Percentiles rank a stretch among this genome's conserved stretches.
phyloP scores from a whole-genome alignment of 345 rosid genomes.

The Eucalyptus marginata region DNA sequence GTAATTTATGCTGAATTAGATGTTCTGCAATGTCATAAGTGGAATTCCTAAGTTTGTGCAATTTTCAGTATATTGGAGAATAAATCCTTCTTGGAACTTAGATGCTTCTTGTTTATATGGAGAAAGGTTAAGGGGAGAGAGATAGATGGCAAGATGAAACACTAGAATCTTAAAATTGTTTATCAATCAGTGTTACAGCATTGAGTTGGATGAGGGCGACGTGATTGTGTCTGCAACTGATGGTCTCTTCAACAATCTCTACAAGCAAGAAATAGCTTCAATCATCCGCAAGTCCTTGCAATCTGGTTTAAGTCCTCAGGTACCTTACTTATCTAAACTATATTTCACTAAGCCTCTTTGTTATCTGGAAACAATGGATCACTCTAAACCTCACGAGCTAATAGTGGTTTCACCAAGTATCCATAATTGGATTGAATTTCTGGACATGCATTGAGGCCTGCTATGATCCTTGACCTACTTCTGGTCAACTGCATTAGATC shows the following conservation, averaged over 20 bases:
- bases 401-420: neutral
- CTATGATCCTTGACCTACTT: neutral
- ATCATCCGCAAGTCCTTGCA: constrained; percentile 26
- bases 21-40: neutral
- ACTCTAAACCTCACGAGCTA: neutral
- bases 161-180: neutral
- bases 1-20: constrained; percentile 8
- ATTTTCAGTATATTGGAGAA: neutral
- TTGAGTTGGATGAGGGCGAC: constrained; percentile 48
- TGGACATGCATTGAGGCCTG: neutral
- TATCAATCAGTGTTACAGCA: constrained; percentile 28
- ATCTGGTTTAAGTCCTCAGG: constrained; percentile 45
- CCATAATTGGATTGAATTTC: neutral
- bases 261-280: constrained; percentile 50
- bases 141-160: neutral
- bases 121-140: neutral
- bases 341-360: neutral
- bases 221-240: constrained; percentile 43
- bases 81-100: neutral
- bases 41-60: neutral
- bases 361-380: neutral
- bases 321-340: neutral
- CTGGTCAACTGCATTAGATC: neutral
- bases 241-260: constrained; percentile 77
- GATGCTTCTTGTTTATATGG: neutral